Base-by-base conservation (phyloP, 192 early-diverging fungal species). In the Backusella liffmaniae region DNA sequence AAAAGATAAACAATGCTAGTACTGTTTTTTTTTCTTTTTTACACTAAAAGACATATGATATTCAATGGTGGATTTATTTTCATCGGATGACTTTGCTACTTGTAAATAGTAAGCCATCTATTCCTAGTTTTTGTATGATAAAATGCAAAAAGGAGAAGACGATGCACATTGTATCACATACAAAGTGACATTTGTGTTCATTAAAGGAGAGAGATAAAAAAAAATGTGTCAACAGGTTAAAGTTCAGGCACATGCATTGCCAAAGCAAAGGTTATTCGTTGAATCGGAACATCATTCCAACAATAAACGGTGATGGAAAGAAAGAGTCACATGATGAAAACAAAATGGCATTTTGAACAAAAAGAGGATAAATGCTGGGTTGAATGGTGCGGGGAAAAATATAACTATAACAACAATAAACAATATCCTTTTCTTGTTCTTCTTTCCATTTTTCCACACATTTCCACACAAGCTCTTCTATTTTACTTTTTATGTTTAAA, bases 401-500 rank as follows among this genome's bases (percentile, higher is more conserved):
- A 3, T 1, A 23, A 26, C 0, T 6, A 9, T 10, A 2, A 62
- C 26, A 62, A 62, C 56, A 62, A 62, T 62, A 16, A 16, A 12
- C 16, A 49, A 49, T 15, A 4, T 49, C 16, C 18, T 7, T n/a
- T 49, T 49, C 42, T 44, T 13, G 15, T 15, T 21, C 56, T 62
- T 62, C 21, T 62, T 62, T 62, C 15, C 5, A 23, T 37, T 68
- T 37, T 68, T 68, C 16, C 10, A 66, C 5, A 44, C 13, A 44
- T n/a, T 10, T 56, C 53, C 53, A 44, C 15, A 44, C 42, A 44
- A 44, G 42, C 15, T 2, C 39, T 29, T 23, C 7, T 70, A 1
- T 29, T 29, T 29, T 21, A 3, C 1, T 68, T n/a, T 39, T 62
- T 62, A 71, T 71, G 70, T 71, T 71, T 71, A 49, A 49, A 32